phyloP scores from a whole-genome alignment of 139 green algal species.

The Trebouxia sp. region DNA sequence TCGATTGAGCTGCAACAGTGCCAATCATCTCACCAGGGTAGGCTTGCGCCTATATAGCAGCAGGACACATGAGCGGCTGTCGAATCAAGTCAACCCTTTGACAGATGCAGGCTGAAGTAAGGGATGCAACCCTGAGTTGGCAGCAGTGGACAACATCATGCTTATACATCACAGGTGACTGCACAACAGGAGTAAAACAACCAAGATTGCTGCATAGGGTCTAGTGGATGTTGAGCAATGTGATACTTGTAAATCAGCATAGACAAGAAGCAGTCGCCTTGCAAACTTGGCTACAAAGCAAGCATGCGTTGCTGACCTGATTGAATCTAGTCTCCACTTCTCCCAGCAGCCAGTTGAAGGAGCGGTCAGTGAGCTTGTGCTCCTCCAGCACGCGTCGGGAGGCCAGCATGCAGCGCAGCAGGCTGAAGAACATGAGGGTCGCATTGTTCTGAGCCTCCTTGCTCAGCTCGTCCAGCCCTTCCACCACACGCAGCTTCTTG shows the following conservation, averaged over 20 bases:
- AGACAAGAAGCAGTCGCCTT: not conserved
- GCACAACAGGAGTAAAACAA: too few relatives aligned
- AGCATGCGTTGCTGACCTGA: slow-evolving; percentile 32
- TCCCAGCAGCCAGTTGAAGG: slow-evolving; percentile 92
- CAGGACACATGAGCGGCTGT: slow-evolving; percentile 3
- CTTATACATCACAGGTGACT: too few relatives aligned
- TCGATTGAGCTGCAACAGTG: slow-evolving; percentile 93
- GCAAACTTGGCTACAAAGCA: not conserved
- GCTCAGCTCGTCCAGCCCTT: slow-evolving; percentile 79
- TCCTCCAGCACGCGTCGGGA: slow-evolving; percentile 88
- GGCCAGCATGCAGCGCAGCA: slow-evolving; percentile 84
- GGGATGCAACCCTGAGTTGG: not conserved
- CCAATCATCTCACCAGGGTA: slow-evolving; percentile 91
- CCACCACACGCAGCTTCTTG: slow-evolving; percentile 75
- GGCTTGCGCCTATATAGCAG: slow-evolving; percentile 57
- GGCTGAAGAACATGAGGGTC: slow-evolving; percentile 89
- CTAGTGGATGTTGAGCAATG: too few relatives aligned
- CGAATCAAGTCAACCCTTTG: too few relatives aligned
- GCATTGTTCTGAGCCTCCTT: slow-evolving; percentile 95
- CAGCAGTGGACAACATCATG: too few relatives aligned
- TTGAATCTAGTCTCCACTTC: slow-evolving; percentile 86
- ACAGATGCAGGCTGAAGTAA: not conserved
- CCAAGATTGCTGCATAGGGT: too few relatives aligned
- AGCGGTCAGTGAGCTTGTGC: slow-evolving; percentile 77
- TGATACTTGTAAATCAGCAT: too few relatives aligned